Evolutionary conservation across 1,284 basidiomycete species (phyloP).

Genomic region (Cerrena zonata): DNA sequence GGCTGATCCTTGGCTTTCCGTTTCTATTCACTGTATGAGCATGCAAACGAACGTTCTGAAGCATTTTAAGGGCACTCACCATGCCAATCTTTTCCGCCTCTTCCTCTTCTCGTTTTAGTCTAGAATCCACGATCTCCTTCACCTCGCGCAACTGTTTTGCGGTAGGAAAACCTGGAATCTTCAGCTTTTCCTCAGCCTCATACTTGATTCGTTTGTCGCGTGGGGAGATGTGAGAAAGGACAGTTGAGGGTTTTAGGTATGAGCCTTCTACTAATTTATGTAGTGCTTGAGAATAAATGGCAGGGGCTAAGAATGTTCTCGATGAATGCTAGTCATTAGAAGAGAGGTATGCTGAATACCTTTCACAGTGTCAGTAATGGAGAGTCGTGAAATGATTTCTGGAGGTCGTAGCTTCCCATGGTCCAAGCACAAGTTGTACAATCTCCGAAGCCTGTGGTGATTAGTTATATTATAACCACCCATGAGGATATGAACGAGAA

Average conservation of each 20-base stretch:
- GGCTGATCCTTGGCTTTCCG: slow-evolving; percentile 49
- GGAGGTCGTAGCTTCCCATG: slow-evolving; percentile 81
- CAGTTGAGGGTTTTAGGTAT: slow-evolving; percentile 70
- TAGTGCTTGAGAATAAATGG: slow-evolving; percentile 52
- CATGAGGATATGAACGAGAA: neutral
- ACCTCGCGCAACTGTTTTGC: slow-evolving; percentile 68
- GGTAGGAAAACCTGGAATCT: slow-evolving; percentile 67
- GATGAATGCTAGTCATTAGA: neutral
- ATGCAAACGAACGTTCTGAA: slow-evolving; percentile 6
- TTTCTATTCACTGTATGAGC: slow-evolving; percentile 41
- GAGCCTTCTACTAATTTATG: slow-evolving; percentile 58
- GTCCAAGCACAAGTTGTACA: slow-evolving; percentile 69
- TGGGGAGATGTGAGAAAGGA: slow-evolving; percentile 68
- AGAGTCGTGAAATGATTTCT: slow-evolving; percentile 59
- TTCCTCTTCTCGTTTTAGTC: slow-evolving; percentile 63
- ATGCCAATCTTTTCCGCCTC: slow-evolving; percentile 66
- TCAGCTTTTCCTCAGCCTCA: slow-evolving; percentile 67
- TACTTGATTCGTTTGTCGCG: slow-evolving; percentile 71
- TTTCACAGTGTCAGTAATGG: slow-evolving; percentile 47
- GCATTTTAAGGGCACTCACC: slow-evolving; percentile 37
- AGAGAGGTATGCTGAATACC: slow-evolving; percentile 33
- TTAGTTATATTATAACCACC: slow-evolving; percentile 11
- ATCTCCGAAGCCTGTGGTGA: slow-evolving; percentile 62
- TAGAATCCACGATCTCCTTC: slow-evolving; percentile 55
- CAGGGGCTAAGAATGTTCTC: slow-evolving; percentile 46